Base-by-base conservation (phyloP, 768 basidiomycete species). In the Phanerochaete carnosa region DNA sequence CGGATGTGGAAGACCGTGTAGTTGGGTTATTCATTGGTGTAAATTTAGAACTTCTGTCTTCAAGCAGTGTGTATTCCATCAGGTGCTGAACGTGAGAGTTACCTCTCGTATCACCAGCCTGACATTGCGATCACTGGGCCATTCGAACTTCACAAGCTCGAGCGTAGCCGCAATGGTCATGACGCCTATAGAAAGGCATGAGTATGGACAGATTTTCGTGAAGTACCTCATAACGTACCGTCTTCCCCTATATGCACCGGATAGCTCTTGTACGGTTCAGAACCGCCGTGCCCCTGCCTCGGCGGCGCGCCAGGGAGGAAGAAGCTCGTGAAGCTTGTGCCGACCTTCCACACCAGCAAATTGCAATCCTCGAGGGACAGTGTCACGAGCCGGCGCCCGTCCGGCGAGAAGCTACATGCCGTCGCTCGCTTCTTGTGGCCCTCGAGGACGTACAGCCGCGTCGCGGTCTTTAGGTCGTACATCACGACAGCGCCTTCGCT, bases 391-490 rank as follows among this genome's bases (percentile, higher is more conserved):
- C 97, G 80, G 22, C 95, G 79, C 0, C 97, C 97, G 67, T 99
- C 97, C 0, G 95, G 90, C 8, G 94, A 96, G 72, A 97, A 98
- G 60, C 88, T 92, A 63, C 92, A 89, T 0, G 93, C 94, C 0
- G 91, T 83, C 11, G 94, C 84, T 1, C 81, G 79, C 68, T 88
- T 87, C 70, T 86, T 87, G 76, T 98, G 95, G 0, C 93, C 89
- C 66, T 98, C 95, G 12, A 99, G 84, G 0, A 99, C 92, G 68
- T 98, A 99, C 15, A 98, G 78, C 12, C 97, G 85, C 0, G 92
- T 98, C 0, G 95, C 95, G 0, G 95, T 94, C 74, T 98, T 97
- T 55, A 98, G 81, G 70, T 98, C 97, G 69, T 97, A 98, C 88
- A 97, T 94, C 60, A 94, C 82, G 55, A 95, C 87, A 0, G 95